Evolutionary conservation across 345 rosid species (phyloP).

Genomic region (Lepidium didymum): DNA sequence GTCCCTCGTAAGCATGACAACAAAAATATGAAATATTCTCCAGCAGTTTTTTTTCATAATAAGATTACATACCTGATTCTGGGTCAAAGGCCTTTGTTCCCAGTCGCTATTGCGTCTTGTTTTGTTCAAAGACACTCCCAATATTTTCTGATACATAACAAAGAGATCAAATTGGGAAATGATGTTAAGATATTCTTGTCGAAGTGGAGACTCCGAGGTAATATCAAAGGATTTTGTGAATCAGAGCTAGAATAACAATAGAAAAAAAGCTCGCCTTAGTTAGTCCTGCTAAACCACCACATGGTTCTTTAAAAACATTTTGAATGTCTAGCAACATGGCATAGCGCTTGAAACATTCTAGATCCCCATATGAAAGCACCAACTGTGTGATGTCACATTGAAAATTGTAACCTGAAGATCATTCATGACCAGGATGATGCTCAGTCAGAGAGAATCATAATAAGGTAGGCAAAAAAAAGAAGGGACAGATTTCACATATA

Average conservation of each 20-base stretch:
- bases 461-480: background rate
- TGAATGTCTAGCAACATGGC: slow-evolving; percentile 83
- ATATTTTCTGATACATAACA: slow-evolving; percentile 50
- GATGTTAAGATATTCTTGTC: background rate
- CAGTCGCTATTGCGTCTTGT: slow-evolving; percentile 83
- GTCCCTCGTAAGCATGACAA: background rate
- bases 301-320: slow-evolving; percentile 53
- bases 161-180: background rate
- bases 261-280: slow-evolving; percentile 45
- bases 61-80: slow-evolving; percentile 52
- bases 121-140: slow-evolving; percentile 88
- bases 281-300: slow-evolving; percentile 85
- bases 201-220: background rate
- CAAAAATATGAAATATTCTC: background rate
- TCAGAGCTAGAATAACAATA: background rate
- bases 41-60: background rate
- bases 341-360: slow-evolving; percentile 78
- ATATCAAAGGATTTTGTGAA: background rate
- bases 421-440: background rate
- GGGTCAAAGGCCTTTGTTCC: slow-evolving; percentile 79
- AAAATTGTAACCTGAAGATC: slow-evolving; percentile 69
- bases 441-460: background rate
- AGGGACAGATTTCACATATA: slow-evolving; percentile 28
- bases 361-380: slow-evolving; percentile 53
- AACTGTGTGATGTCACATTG: slow-evolving; percentile 70